phyloP scores from a whole-genome alignment of 1,284 basidiomycete genomes.

The Sphaerobolus stellatus region DNA sequence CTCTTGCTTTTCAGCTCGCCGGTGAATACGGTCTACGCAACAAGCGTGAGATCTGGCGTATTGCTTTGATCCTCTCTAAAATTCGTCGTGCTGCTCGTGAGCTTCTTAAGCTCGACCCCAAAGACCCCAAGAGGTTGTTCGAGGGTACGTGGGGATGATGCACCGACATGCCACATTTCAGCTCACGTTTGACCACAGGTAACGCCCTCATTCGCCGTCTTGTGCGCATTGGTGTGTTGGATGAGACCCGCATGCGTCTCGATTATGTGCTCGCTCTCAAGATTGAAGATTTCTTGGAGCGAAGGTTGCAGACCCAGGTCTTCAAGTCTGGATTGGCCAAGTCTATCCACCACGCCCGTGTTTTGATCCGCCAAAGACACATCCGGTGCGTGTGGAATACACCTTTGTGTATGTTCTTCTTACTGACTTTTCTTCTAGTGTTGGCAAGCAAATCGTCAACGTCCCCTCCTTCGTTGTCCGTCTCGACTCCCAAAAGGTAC shows the following conservation, averaged over 20 bases:
- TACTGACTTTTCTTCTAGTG: slow-evolving; percentile 45
- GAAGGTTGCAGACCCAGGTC: slow-evolving; percentile 98
- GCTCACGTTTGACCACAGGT: slow-evolving; percentile 38
- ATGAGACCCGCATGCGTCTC: slow-evolving; percentile 98
- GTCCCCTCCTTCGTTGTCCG: slow-evolving; percentile 99
- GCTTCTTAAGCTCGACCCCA: slow-evolving; percentile 99
- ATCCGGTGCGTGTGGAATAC: slow-evolving; percentile 67
- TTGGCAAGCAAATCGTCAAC: slow-evolving; percentile 99
- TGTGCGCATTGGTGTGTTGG: slow-evolving; percentile 99
- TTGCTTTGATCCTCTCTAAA: slow-evolving; percentile 97
- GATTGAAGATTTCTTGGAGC: slow-evolving; percentile 99
- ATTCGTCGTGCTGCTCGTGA: slow-evolving; percentile 99
- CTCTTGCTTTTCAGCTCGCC: slow-evolving; percentile 69
- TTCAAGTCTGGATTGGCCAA: slow-evolving; percentile 99
- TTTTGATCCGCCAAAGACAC: slow-evolving; percentile 96
- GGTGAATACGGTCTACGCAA: slow-evolving; percentile 99
- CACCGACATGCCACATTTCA: background rate
- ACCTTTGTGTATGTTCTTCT: background rate
- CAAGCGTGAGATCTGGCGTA: slow-evolving; percentile 99
- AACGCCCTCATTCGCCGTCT: slow-evolving; percentile 99
- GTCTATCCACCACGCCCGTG: slow-evolving; percentile 98
- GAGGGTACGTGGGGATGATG: slow-evolving; percentile 49
- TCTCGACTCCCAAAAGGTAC: slow-evolving; percentile 86
- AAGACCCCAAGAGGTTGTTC: slow-evolving; percentile 99
- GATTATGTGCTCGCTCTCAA: slow-evolving; percentile 99